These are phyloP conservation scores for Piper longum DNA, from an alignment of 164 flowering plant genomes.

Conservation along the genomic window DNA sequence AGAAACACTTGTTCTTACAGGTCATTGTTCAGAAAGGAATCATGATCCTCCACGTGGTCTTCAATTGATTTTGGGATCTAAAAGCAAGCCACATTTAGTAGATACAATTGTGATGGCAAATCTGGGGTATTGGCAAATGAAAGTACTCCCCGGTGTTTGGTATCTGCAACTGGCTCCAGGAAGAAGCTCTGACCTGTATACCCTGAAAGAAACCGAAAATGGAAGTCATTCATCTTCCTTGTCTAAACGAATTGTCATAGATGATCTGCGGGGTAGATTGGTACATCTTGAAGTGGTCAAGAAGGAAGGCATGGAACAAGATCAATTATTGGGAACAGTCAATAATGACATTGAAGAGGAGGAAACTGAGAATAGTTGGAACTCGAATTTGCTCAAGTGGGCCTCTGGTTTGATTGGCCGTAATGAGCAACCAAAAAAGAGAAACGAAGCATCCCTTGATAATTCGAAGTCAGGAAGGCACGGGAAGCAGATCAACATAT, in stretches of 20 bases:
- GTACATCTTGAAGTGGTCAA: constrained; percentile 84
- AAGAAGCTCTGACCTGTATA: constrained; percentile 81
- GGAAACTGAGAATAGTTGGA: constrained; percentile 37
- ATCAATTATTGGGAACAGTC: constrained; percentile 45
- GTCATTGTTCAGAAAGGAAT: constrained; percentile 95
- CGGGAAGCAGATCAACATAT: constrained; percentile 79
- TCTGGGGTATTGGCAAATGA: constrained; percentile 98
- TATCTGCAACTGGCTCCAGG: constrained; percentile 97
- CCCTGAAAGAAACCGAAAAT: constrained; percentile 39
- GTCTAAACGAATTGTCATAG: constrained; percentile 55
- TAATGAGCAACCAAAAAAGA: constrained; percentile 35
- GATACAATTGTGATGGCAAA: constrained; percentile 98
- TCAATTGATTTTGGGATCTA: constrained; percentile 90
- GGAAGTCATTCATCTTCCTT: constrained; percentile 19
- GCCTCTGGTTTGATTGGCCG: constrained; percentile 85
- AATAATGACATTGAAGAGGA: constrained; percentile 26
- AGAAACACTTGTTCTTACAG: constrained; percentile 91
- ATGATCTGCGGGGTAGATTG: constrained; percentile 80
- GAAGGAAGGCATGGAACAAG: constrained; percentile 84
- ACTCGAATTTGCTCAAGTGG: constrained; percentile 78
- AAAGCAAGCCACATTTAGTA: constrained; percentile 71
- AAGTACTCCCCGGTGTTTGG: constrained; percentile 95
- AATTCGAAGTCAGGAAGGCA: constrained; percentile 33
- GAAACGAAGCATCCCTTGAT: constrained; percentile 24
- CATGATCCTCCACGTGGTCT: constrained; percentile 97